A percentile compares a stretch with the other conserved stretches of the same genome.
phyloP scores from a whole-genome alignment of 257 asterid genomes.

The Craterostigma plantagineum region DNA sequence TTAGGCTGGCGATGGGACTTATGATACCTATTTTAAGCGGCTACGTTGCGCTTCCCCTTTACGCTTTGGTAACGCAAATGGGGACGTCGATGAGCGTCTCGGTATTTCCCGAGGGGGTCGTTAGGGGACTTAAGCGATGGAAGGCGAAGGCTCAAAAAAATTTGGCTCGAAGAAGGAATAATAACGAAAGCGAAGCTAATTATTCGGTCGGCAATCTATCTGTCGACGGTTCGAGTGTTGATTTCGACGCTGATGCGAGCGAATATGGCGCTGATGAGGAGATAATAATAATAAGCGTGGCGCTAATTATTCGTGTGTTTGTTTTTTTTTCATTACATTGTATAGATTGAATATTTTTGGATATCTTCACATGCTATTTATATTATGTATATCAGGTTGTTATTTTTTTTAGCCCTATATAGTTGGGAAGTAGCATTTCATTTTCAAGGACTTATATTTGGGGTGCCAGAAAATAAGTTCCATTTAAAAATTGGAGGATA shows the following conservation, averaged over 20 bases:
- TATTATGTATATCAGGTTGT: too few species aligned
- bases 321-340: too few species aligned
- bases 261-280: constrained; percentile 11
- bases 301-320: too few species aligned
- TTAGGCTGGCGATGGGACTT: constrained; percentile 31
- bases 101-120: constrained; percentile 35
- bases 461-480: too few species aligned
- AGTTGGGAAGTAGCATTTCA: too few species aligned
- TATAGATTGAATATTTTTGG: too few species aligned
- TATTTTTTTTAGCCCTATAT: too few species aligned
- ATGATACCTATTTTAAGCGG: constrained; percentile 54
- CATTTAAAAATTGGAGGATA: too few species aligned
- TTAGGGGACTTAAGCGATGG: constrained; percentile 44
- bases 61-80: constrained; percentile 59
- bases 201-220: constrained; percentile 16
- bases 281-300: too few species aligned
- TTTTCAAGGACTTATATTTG: too few species aligned
- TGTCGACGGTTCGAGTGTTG: constrained; percentile 18
- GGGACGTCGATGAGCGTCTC: constrained; percentile 39
- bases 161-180: constrained; percentile 14
- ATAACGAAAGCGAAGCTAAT: constrained; percentile 12
- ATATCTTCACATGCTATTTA: too few species aligned
- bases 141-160: constrained; percentile 34
- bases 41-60: constrained; percentile 58
- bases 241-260: constrained; percentile 18